phyloP scores from a whole-genome alignment of 208 protist species.

The Borovskyia barvae region DNA sequence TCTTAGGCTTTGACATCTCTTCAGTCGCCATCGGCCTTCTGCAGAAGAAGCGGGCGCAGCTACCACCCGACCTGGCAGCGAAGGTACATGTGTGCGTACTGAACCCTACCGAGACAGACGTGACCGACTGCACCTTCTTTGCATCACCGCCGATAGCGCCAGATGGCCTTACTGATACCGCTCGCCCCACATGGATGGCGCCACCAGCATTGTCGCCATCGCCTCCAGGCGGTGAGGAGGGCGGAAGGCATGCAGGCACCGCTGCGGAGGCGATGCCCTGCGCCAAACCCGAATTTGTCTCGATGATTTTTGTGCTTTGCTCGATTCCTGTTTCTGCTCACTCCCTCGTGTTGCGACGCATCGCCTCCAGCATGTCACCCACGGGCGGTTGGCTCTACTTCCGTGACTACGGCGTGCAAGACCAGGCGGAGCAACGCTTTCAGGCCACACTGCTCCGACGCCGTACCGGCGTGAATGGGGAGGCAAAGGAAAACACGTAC shows the following conservation, averaged over 20 bases:
- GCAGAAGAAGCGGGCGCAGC: slow-evolving; percentile 33
- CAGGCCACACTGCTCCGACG: slow-evolving; percentile 6
- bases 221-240: too few species aligned
- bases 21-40: slow-evolving; percentile 84
- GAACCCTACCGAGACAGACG: slow-evolving; percentile 54
- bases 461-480: not conserved
- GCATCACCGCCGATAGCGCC: not conserved
- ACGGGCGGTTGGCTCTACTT: slow-evolving; percentile 84
- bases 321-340: slow-evolving; percentile 80
- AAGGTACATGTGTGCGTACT: slow-evolving; percentile 64
- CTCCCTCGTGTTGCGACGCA: slow-evolving; percentile 44
- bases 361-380: slow-evolving; percentile 53
- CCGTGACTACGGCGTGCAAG: slow-evolving; percentile 81
- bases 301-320: slow-evolving; percentile 94
- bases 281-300: slow-evolving; percentile 83
- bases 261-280: too few species aligned
- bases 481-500: slow-evolving; percentile 49
- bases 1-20: slow-evolving; percentile 91
- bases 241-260: too few species aligned
- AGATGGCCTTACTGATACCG: not conserved
- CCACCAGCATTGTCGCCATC: too few species aligned
- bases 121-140: slow-evolving; percentile 35
- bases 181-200: not conserved
- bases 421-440: slow-evolving; percentile 84
- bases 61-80: slow-evolving; percentile 25